Conservation (phyloP, 2,329 filamentous ascomycete species). For the Penicillium sp. region DNA sequence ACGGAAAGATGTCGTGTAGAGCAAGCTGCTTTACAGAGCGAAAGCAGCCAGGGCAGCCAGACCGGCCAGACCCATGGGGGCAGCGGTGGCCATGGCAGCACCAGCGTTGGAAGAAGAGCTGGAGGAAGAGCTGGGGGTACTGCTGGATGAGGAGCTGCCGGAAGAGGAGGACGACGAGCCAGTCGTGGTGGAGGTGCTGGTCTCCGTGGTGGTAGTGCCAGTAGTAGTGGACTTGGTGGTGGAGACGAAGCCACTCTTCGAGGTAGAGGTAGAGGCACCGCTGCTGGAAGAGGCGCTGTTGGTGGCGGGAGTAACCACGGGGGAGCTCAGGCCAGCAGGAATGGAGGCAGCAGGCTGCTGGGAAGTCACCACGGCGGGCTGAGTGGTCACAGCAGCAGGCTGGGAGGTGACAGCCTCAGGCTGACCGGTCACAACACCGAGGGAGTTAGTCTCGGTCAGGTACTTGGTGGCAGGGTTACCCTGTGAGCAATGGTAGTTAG, state of each 20-base stretch:
- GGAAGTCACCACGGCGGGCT: conserved; percentile 33
- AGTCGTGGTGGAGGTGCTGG: conserved; percentile 23
- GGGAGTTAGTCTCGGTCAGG: conserved; percentile 53
- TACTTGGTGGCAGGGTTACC: conserved; percentile 50
- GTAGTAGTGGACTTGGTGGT: conserved; percentile 7
- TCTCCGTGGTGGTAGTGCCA: conserved; percentile 17
- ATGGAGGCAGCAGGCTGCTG: conserved; percentile 47
- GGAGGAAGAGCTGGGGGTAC: conserved; percentile 27
- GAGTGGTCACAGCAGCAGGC: conserved; percentile 35
- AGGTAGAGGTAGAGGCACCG: conserved; percentile 15
- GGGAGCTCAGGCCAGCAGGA: conserved; percentile 45
- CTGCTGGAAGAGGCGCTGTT: conserved; percentile 27
- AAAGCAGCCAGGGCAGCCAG: conserved; percentile 49
- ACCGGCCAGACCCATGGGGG: conserved; percentile 46
- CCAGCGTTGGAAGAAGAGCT: conserved; percentile 35
- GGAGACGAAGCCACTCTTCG: conserved; percentile 26
- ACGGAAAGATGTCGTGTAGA: neutral
- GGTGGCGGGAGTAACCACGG: conserved; percentile 31
- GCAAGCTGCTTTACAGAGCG: conserved; percentile 37
- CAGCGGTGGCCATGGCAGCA: conserved; percentile 44
- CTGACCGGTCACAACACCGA: conserved; percentile 55
- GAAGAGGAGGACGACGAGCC: conserved; percentile 16
- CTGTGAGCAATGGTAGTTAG: conserved; percentile 33
- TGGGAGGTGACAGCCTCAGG: conserved; percentile 42
- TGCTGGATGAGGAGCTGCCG: conserved; percentile 16